These are phyloP conservation scores for Suillus weaverae DNA, from an alignment of 768 basidiomycete genomes.

Conservation along the genomic window DNA sequence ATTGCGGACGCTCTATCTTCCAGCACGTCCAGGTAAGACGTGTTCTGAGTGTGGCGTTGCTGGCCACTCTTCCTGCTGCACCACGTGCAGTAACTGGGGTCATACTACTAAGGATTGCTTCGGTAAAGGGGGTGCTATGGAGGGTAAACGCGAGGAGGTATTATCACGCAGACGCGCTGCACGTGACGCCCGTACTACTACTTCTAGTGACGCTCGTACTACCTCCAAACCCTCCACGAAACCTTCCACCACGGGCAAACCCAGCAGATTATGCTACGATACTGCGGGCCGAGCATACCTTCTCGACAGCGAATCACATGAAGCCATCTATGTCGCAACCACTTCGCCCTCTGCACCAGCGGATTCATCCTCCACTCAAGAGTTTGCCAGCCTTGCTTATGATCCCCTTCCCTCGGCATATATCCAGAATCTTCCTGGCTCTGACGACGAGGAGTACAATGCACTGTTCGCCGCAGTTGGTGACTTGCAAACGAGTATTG, in stretches of 20 bases:
- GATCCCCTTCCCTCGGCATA: too few relatives aligned
- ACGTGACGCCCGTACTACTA: too few relatives aligned
- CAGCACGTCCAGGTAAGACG: neutral
- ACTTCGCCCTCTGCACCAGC: too few relatives aligned
- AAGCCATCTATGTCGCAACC: neutral
- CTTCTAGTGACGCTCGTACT: too few relatives aligned
- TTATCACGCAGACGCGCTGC: neutral
- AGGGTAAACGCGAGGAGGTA: neutral
- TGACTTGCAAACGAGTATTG: too few relatives aligned
- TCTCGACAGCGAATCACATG: neutral
- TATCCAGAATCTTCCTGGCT: too few relatives aligned
- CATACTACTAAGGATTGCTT: neutral
- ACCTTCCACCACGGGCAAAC: neutral
- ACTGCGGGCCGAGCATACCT: neutral
- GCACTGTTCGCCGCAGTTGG: too few relatives aligned
- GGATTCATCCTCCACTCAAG: too few relatives aligned
- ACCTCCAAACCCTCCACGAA: neutral
- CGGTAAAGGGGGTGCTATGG: neutral
- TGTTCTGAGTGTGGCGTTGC: too few relatives aligned
- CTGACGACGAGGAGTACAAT: too few relatives aligned
- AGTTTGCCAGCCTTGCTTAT: too few relatives aligned
- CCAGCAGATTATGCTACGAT: neutral
- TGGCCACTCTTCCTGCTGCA: too few relatives aligned
- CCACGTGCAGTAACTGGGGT: neutral
- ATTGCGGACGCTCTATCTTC: slow-evolving; percentile 7